Percentiles rank a stretch among this genome's conserved stretches.
Evolutionary conservation across 371 early-diverging fungal genomes (phyloP).

Genomic region (Quaeritorhiza haematococci): DNA sequence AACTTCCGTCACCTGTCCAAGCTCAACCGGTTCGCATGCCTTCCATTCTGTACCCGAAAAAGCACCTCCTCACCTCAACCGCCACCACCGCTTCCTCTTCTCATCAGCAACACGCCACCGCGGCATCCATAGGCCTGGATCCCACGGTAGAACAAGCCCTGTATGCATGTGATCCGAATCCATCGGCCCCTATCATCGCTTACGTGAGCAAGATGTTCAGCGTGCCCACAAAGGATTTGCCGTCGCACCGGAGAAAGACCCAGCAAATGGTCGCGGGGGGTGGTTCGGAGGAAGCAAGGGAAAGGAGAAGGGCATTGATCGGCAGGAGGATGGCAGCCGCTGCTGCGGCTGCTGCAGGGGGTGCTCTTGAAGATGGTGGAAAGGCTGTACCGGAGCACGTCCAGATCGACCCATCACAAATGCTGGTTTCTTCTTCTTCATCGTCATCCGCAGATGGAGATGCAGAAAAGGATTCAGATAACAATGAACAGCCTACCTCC

Average conservation of each 20-base stretch:
- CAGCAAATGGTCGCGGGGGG: conserved; percentile 66
- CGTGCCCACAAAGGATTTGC: conserved; percentile 67
- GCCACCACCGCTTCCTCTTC: conserved; percentile 20
- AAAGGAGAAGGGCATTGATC: conserved; percentile 51
- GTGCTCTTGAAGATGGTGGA: conserved; percentile 23
- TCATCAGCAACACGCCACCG: conserved; percentile 38
- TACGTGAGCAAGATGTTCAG: conserved; percentile 93
- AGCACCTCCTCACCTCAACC: conserved; percentile 22
- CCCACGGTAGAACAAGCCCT: conserved; percentile 22
- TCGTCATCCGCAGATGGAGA: too few relatives aligned
- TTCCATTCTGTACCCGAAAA: conserved; percentile 63
- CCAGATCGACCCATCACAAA: neutral
- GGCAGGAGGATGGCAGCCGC: neutral
- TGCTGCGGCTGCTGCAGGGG: conserved; percentile 8
- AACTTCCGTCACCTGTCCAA: conserved; percentile 77
- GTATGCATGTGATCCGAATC: conserved; percentile 27
- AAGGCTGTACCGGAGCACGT: neutral
- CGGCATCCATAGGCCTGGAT: conserved; percentile 13
- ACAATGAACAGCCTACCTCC: neutral
- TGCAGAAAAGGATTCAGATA: neutral
- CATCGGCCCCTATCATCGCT: conserved; percentile 46
- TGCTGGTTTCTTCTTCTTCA: too few relatives aligned
- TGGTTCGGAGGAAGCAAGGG: conserved; percentile 94
- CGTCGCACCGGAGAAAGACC: conserved; percentile 59
- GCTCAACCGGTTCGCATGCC: conserved; percentile 83